Evolutionary conservation across 1,284 basidiomycete genomes (phyloP), one percentile per base, ranked within the genome.

Genomic region (Laetiporus sulphureus): DNA sequence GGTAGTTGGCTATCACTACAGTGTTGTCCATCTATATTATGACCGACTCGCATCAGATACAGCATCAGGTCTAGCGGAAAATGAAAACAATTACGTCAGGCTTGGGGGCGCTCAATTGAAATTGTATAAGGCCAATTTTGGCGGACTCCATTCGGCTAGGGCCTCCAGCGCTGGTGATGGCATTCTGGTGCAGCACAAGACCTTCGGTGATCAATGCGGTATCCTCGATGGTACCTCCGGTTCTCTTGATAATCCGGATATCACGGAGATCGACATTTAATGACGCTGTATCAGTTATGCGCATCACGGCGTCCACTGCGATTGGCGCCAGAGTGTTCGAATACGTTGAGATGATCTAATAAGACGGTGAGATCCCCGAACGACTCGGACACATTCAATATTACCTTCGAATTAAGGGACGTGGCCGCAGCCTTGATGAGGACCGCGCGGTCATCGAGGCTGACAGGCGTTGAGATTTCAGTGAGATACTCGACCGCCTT

Each of bases 21-120:
- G 96, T 97, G 72, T 99, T 99, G 69, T 99, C 96, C 96, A 99
- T 99, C 91, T 95, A n/a, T n/a, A n/a, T n/a, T n/a, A n/a, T n/a
- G 51, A n/a, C 27, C 35, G 25, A 19, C n/a, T 30, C 16, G 8
- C 13, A 15, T 3, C 8, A 24, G 12, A 0, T 18, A 27, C 19
- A 18, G 21, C 4, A 12, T 24, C 4, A 13, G 13, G 32, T 19
- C 15, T n/a, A 69, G 85, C n/a, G n/a, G n/a, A n/a, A n/a, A n/a
- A n/a, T n/a, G n/a, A n/a, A n/a, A n/a, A n/a, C n/a, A n/a, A n/a
- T 50, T 62, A 94, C 91, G 61, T 99, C 96, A 6, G 96, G 96
- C 68, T 99, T 99, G 16, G 96, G 96, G 37, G 92, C 91, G 55
- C 86, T 91, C 41, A 99, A 77, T 66, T 99, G 96, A 79, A 99